Conservation (phyloP, 495 filamentous ascomycete genomes). For the Penicillium coffeae region DNA sequence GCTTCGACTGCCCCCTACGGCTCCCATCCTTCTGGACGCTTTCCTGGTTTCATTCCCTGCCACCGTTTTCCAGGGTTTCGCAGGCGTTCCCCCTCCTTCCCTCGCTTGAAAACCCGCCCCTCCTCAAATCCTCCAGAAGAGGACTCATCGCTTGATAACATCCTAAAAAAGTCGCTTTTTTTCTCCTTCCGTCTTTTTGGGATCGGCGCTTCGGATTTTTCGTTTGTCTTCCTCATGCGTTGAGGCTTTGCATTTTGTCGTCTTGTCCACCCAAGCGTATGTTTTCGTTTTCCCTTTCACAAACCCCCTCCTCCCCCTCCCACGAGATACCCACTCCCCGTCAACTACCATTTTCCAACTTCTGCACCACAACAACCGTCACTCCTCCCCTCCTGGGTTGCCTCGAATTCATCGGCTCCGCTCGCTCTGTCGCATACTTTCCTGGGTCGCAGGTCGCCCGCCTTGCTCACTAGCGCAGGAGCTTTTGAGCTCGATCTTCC, state of each 20-base stretch:
- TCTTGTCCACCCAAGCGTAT: conserved; percentile 42
- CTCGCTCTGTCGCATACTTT: too few species aligned
- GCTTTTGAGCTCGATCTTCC: too few species aligned
- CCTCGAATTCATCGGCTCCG: neutral
- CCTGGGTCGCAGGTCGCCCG: too few species aligned
- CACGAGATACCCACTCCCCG: conserved; percentile 5
- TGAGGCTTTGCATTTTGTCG: conserved; percentile 34
- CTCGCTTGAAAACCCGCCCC: conserved; percentile 27
- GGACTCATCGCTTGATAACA: conserved; percentile 17
- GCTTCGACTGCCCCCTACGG: neutral
- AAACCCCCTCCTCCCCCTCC: conserved; percentile 17
- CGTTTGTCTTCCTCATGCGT: conserved; percentile 33
- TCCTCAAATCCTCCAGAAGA: conserved; percentile 20
- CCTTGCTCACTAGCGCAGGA: too few species aligned
- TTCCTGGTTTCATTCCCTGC: neutral
- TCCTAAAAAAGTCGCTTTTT: conserved; percentile 16
- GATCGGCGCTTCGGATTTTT: conserved; percentile 25
- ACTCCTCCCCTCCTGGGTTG: neutral
- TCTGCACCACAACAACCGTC: neutral
- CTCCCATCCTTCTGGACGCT: neutral
- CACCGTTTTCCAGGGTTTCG: conserved; percentile 23
- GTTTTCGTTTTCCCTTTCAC: conserved; percentile 17
- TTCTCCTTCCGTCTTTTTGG: conserved; percentile 12
- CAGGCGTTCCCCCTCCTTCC: conserved; percentile 22
- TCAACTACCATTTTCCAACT: conserved; percentile 1